Evolutionary conservation across 441 rosid species (phyloP), one percentile per base, ranked within the genome.

Genomic region (Eruca vesicaria): DNA sequence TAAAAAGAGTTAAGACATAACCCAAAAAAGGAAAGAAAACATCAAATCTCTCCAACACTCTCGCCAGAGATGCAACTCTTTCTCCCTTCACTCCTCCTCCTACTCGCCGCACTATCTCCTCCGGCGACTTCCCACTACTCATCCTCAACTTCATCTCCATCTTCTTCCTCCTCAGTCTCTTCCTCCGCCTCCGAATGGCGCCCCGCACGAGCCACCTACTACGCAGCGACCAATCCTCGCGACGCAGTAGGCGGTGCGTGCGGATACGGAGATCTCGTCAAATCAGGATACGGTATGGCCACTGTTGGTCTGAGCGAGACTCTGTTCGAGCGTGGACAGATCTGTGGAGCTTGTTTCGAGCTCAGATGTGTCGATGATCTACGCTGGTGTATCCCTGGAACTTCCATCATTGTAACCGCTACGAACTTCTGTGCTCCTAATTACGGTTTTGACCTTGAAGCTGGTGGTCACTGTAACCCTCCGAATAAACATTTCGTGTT

Each of bases 341-440:
- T 91, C 91, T 95, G 99, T 68, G 97, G 99, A 21, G 97, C 99
- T 19, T 95, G 99, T 78, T 95, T 81, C 79, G 85, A 91, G 83
- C 81, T 95, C 16, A 84, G 92, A 56, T 95, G 98, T 67, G 92
- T 93, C 2, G 93, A 92, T 29, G 98, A 95, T 79, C 78, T 87
- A 23, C 90, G 93, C 9, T 93, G 94, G 93, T 93, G 99, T 80
- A 89, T 92, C 18, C 98, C 98, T 0, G 99, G 98, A 8, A 92
- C 98, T 12, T 86, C 94, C 4, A 85, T 88, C 48, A 90, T 93
- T 15, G 82, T 91, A 7, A 87, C 97, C 6, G 98, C 82, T 9
- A 93, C 99, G 7, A 95, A 95, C 71, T 95, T 95, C 77, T 95
- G 99, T 48, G 90, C 99, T 57, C 99, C 99, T 4, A 95, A 93